phyloP scores from a whole-genome alignment of 2,329 filamentous ascomycete species.

The Acephala macrosclerotiorum region DNA sequence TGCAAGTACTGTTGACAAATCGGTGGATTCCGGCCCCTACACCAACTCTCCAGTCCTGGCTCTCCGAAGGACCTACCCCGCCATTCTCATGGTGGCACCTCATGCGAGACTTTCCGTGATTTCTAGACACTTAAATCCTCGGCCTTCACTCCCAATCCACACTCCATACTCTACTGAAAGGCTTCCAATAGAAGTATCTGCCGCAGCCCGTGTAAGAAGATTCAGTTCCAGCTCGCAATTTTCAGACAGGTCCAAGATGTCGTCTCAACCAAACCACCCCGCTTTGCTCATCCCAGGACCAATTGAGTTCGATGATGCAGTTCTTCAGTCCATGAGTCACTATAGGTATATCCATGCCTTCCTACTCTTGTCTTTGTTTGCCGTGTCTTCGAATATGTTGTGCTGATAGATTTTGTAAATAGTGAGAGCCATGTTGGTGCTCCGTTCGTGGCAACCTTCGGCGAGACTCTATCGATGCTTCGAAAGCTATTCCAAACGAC shows the following conservation, averaged over 20 bases:
- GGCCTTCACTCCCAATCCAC: conserved; percentile 42
- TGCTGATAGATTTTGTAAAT: conserved; percentile 28
- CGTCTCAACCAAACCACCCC: conserved; percentile 66
- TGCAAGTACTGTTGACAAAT: conserved; percentile 25
- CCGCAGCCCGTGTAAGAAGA: conserved; percentile 23
- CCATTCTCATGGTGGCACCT: conserved; percentile 29
- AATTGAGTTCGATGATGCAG: conserved; percentile 98
- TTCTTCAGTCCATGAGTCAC: conserved; percentile 93
- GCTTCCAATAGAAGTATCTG: conserved; percentile 36
- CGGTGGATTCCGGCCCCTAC: conserved; percentile 27
- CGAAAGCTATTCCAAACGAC: conserved; percentile 95
- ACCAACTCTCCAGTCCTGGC: conserved; percentile 28
- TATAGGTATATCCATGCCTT: conserved; percentile 69
- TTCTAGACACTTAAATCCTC: conserved; percentile 47
- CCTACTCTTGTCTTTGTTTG: not conserved
- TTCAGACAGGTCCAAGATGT: conserved; percentile 54
- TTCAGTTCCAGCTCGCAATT: conserved; percentile 31
- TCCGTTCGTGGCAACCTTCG: conserved; percentile 88
- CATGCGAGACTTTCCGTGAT: conserved; percentile 47
- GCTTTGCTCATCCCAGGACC: conserved; percentile 95
- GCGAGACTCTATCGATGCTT: conserved; percentile 86
- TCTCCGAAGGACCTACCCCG: conserved; percentile 35
- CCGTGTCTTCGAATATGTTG: not conserved
- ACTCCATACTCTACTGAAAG: conserved; percentile 40
- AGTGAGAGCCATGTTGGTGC: conserved; percentile 95